phyloP scores from a whole-genome alignment of 495 filamentous ascomycete species.

The Copromyces sp. region DNA sequence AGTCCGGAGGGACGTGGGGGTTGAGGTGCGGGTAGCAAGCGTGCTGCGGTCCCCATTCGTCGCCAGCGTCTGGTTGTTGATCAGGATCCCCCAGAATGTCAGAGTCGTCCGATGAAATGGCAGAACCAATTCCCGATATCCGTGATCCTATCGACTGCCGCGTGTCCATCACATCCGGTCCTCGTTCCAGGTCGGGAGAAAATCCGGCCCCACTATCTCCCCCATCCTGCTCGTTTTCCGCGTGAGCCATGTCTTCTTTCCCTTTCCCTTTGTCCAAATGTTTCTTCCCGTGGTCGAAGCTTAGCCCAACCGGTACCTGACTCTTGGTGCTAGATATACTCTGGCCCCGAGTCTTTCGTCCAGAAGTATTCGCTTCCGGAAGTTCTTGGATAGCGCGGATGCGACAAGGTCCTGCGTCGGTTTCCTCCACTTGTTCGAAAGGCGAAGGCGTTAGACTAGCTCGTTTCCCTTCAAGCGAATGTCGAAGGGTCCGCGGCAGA shows the following conservation, averaged over 20 bases:
- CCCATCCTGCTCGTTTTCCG: constrained; percentile 17
- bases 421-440: constrained; percentile 10
- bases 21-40: constrained; percentile 91
- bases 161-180: constrained; percentile 22
- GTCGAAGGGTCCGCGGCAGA: constrained; percentile 48
- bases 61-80: constrained; percentile 37
- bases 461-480: constrained; percentile 41
- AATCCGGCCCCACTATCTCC: constrained; percentile 16
- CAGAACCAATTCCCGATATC: constrained; percentile 37
- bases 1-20: constrained; percentile 73
- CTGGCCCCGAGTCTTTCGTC: constrained; percentile 20
- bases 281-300: constrained; percentile 14
- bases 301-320: constrained; percentile 23
- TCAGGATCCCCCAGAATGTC: constrained; percentile 46
- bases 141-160: constrained; percentile 30
- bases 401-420: constrained; percentile 19
- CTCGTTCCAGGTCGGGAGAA: constrained; percentile 43
- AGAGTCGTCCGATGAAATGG: constrained; percentile 38
- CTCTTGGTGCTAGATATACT: constrained; percentile 20
- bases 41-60: constrained; percentile 79
- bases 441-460: constrained; percentile 22
- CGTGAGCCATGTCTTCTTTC: constrained; percentile 32
- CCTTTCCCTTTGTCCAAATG: constrained; percentile 37
- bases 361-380: constrained; percentile 11
- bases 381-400: constrained; percentile 18